These are phyloP conservation scores for Talaromyces verruculosus DNA, from an alignment of 2,329 filamentous ascomycete species.

Conservation along the genomic window DNA sequence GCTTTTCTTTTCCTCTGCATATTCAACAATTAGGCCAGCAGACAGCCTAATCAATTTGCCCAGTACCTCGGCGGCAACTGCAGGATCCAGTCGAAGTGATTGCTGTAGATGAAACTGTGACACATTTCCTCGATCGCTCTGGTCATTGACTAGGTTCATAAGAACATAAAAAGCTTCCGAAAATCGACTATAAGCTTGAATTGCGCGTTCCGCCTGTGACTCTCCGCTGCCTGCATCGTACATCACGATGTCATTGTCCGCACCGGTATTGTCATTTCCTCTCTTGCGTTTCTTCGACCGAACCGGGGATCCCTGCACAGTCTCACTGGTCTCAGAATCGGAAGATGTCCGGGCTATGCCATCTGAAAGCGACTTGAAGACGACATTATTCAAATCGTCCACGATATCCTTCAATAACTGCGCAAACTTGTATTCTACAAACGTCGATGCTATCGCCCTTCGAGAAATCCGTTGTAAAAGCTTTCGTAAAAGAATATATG, in stretches of 20 bases:
- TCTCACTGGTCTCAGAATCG: conserved; percentile 39
- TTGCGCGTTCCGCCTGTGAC: conserved; percentile 21
- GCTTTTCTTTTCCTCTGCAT: conserved; percentile 31
- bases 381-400: conserved; percentile 51
- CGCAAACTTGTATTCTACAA: conserved; percentile 69
- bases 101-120: conserved; percentile 44
- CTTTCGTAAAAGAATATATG: conserved; percentile 61
- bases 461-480: conserved; percentile 68
- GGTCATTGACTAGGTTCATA: conserved; percentile 31
- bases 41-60: conserved; percentile 38
- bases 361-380: conserved; percentile 30
- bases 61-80: conserved; percentile 36
- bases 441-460: conserved; percentile 67
- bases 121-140: conserved; percentile 30
- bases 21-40: conserved; percentile 33
- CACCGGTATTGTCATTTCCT: conserved; percentile 33
- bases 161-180: conserved; percentile 39
- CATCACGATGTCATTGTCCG: conserved; percentile 10
- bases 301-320: conserved; percentile 32
- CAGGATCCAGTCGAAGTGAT: conserved; percentile 39
- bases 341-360: conserved; percentile 29
- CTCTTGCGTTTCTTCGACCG: conserved; percentile 43
- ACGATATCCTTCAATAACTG: conserved; percentile 65
- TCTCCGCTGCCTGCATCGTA: not conserved
- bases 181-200: conserved; percentile 36